These are phyloP conservation scores for Chaetomiaceae sp. DNA, from an alignment of 2,329 filamentous ascomycete species.

Conservation along the genomic window DNA sequence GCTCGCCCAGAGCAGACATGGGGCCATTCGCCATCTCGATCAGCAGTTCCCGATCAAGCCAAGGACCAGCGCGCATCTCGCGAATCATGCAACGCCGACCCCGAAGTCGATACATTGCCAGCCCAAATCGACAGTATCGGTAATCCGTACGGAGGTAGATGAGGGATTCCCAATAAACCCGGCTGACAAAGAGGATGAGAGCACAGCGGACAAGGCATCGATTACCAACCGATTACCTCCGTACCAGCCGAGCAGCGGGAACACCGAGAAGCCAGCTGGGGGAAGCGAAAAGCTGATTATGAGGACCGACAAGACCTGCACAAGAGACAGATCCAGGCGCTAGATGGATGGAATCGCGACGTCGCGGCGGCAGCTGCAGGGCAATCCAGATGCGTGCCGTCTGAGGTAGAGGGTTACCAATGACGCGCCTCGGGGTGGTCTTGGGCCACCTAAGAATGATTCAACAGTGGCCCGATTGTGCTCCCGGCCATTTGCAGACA, in stretches of 20 bases:
- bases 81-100: slow-evolving; percentile 12
- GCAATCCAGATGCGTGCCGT: slow-evolving; percentile 3
- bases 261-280: too few species aligned
- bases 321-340: background rate
- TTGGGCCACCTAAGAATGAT: slow-evolving; percentile 27
- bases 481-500: slow-evolving; percentile 22
- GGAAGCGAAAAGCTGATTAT: too few species aligned
- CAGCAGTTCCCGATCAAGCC: slow-evolving; percentile 12
- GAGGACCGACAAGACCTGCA: background rate
- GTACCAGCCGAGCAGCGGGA: too few species aligned
- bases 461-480: slow-evolving; percentile 26
- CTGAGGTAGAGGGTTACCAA: slow-evolving; percentile 3
- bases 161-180: too few species aligned
- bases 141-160: too few species aligned
- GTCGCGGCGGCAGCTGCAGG: background rate
- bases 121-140: too few species aligned
- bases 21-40: slow-evolving; percentile 16
- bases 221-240: too few species aligned
- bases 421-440: slow-evolving; percentile 9
- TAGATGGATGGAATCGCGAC: background rate
- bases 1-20: slow-evolving; percentile 1
- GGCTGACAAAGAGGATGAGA: too few species aligned
- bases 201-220: too few species aligned
- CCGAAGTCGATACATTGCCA: too few species aligned
- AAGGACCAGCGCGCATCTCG: slow-evolving; percentile 1